These are phyloP conservation scores for Copromyces sp. DNA, from an alignment of 495 filamentous ascomycete genomes.

Conservation along the genomic window DNA sequence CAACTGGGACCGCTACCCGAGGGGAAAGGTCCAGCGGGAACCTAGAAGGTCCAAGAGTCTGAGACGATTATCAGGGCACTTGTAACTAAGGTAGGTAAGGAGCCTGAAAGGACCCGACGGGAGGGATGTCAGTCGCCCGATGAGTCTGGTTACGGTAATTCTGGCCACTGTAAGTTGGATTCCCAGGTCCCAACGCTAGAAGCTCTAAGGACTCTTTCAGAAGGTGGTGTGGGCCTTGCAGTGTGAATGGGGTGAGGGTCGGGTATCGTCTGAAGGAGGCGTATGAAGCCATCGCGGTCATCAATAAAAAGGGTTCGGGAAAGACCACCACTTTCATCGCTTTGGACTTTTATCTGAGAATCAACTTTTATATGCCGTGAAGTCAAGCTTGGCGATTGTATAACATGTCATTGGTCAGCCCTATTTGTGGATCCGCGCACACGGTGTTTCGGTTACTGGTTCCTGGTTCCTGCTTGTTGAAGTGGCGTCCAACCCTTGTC, in stretches of 20 bases:
- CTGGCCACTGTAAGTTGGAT: neutral
- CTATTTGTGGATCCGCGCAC: neutral
- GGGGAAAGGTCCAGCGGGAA: neutral
- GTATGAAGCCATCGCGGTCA: neutral
- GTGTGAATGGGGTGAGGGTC: neutral
- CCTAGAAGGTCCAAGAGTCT: neutral
- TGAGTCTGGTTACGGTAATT: neutral
- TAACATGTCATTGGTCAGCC: neutral
- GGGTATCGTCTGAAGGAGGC: neutral
- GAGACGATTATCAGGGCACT: neutral
- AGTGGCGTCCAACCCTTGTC: neutral
- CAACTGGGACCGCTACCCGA: neutral
- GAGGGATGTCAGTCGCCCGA: neutral
- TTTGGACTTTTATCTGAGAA: neutral
- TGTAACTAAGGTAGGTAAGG: neutral
- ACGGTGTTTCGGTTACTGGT: neutral
- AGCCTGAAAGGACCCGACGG: neutral
- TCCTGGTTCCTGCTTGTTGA: neutral
- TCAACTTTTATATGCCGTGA: neutral
- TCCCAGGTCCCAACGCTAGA: neutral
- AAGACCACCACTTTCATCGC: neutral
- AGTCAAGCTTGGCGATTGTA: neutral
- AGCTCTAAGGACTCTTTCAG: neutral
- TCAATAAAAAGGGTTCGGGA: neutral
- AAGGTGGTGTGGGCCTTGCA: neutral